Evolutionary conservation across 78 protist species (phyloP).

Genomic region (Dictyostelium purpureum): DNA sequence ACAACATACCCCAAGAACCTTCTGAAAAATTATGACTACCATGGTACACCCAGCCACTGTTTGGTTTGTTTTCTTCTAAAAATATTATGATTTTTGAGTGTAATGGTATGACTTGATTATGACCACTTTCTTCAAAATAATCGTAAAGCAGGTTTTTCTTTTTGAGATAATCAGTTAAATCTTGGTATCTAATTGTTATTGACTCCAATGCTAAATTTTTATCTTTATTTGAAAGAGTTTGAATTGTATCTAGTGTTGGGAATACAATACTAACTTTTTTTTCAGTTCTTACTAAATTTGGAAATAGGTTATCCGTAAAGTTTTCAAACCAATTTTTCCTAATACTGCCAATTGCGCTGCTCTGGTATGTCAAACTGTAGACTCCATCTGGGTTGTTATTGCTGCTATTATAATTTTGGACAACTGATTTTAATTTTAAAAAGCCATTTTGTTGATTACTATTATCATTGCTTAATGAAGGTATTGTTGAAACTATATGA

Average conservation of each 20-base stretch:
- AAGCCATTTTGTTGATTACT: neutral
- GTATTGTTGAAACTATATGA: slow-evolving; percentile 31
- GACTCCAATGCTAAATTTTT: neutral
- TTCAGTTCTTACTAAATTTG: neutral
- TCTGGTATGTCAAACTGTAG: neutral
- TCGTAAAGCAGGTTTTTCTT: neutral
- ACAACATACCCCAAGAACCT: neutral
- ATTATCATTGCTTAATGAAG: neutral
- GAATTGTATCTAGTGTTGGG: neutral
- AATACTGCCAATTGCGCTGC: slow-evolving; percentile 16
- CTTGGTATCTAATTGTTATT: slow-evolving; percentile 26
- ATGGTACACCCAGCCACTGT: slow-evolving; percentile 15
- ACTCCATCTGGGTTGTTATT: neutral
- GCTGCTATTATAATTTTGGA: neutral
- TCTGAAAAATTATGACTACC: slow-evolving; percentile 54
- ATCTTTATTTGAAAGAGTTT: neutral
- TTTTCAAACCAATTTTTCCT: neutral
- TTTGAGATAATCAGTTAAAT: neutral
- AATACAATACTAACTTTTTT: neutral
- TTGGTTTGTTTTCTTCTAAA: neutral
- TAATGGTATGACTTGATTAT: neutral
- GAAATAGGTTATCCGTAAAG: neutral
- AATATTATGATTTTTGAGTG: slow-evolving; percentile 34
- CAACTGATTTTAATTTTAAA: neutral
- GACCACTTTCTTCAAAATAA: neutral